Base-by-base conservation (phyloP, 129 eudicot species). In the Flaveria ramosissima region DNA sequence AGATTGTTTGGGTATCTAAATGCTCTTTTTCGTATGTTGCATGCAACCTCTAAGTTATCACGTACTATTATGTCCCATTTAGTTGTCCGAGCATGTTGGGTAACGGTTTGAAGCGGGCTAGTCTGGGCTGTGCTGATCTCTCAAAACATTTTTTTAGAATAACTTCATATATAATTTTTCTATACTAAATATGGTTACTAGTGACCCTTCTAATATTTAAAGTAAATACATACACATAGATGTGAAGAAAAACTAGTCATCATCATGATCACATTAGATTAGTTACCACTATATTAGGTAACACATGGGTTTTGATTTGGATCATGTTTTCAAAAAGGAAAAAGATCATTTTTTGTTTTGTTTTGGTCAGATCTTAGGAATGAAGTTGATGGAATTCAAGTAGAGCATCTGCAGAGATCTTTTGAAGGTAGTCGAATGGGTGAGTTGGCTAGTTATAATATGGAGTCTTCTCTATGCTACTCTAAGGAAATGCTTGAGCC, bases 371-470 rank as follows among this genome's bases (percentile, higher is more conserved):
- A 75, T 65, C 51, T 55, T 52, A 74, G 24, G 14, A 72, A 13
- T 24, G 59, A 50, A 64, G 72, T 55, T 45, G 50, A 20, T 15
- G 26, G 63, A 72, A 6, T 20, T 30, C 46, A 23, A 64, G 14
- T 9, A 50, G 23, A 48, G 30, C 73, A 13, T 13, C 73, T 51
- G 12, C 24, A 53, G 32, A 56, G 56, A 23, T 68, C 8, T 68
- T 69, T 17, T 77, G 41, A 71, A 39, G 51, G 52, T 60, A 6
- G 45, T 24, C 36, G 68, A 48, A 42, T 32, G 57, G 82, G 83
- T 56, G 82, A 79, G 59, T 75, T 68, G 48, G 73, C 69, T 72
- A 43, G 20, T 72, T 55, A 41, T 68, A 57, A 79, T 55, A n/a
- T 32, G 73, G 79, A 55, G 26, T 55, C 62, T 55, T 55, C 62